phyloP scores from a whole-genome alignment of 805 yeast species.

The Candida tibetensis region DNA sequence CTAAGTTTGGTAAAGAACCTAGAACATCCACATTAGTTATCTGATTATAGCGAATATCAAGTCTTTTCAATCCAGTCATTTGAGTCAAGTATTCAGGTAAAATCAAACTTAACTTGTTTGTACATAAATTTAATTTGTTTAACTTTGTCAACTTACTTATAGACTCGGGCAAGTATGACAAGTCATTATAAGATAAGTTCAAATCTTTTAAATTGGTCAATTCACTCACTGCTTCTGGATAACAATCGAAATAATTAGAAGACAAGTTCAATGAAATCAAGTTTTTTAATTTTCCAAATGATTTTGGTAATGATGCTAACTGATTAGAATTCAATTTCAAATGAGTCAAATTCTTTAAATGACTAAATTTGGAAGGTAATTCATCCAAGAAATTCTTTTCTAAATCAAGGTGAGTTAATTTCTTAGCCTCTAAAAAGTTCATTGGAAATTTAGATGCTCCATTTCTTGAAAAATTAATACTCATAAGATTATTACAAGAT shows the following conservation, averaged over 20 bases:
- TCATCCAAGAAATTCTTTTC: constrained; percentile 73
- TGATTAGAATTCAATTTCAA: constrained; percentile 76
- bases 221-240: constrained; percentile 65
- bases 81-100: constrained; percentile 53
- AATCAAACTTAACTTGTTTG: constrained; percentile 57
- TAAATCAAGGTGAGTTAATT: constrained; percentile 64
- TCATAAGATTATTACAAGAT: constrained; percentile 67
- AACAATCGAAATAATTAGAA: constrained; percentile 63
- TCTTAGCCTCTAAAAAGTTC: constrained; percentile 66
- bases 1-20: constrained; percentile 57
- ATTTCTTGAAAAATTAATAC: constrained; percentile 66
- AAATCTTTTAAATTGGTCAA: constrained; percentile 59
- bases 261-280: constrained; percentile 68
- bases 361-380: constrained; percentile 56
- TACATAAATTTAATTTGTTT: constrained; percentile 69
- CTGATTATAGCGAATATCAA: constrained; percentile 76
- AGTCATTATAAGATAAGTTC: constrained; percentile 79
- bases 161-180: constrained; percentile 57
- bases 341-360: constrained; percentile 52
- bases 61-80: constrained; percentile 56
- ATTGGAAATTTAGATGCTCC: constrained; percentile 74
- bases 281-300: constrained; percentile 53
- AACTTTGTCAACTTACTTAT: constrained; percentile 59
- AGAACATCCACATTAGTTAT: constrained; percentile 53
- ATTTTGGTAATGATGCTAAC: constrained; percentile 56